These are phyloP conservation scores for Plasmodium yoelii DNA, from an alignment of 169 alveolate species.

Conservation along the genomic window DNA sequence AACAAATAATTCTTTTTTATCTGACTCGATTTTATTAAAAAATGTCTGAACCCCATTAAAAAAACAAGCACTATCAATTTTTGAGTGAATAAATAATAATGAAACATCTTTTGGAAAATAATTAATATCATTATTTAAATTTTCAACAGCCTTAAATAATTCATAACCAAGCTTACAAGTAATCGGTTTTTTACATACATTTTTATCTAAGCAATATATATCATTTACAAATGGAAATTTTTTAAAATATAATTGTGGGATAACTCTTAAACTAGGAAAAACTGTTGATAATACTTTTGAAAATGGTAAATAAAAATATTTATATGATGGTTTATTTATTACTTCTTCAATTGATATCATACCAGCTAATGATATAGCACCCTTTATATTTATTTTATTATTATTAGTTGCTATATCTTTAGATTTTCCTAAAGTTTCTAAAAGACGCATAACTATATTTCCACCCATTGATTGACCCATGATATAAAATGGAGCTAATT, in stretches of 20 bases:
- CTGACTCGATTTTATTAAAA: slow-evolving; percentile 25
- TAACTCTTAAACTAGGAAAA: slow-evolving; percentile 64
- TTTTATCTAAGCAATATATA: slow-evolving; percentile 68
- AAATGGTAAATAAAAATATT: slow-evolving; percentile 54
- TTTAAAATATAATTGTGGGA: slow-evolving; percentile 31
- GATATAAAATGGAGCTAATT: slow-evolving; percentile 75
- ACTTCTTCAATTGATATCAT: slow-evolving; percentile 79
- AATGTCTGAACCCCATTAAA: slow-evolving; percentile 22
- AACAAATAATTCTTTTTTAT: slow-evolving; percentile 16
- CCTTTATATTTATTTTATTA: slow-evolving; percentile 74
- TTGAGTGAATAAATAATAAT: slow-evolving; percentile 77
- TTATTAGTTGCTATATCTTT: slow-evolving; percentile 15
- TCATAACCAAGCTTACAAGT: slow-evolving; percentile 75
- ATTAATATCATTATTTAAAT: slow-evolving; percentile 56
- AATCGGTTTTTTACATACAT: slow-evolving; percentile 14
- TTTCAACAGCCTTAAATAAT: slow-evolving; percentile 78
- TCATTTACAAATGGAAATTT: slow-evolving; percentile 3
- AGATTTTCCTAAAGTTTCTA: slow-evolving; percentile 69
- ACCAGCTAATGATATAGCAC: slow-evolving; percentile 80
- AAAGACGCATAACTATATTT: slow-evolving; percentile 76
- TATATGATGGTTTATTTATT: slow-evolving; percentile 17
- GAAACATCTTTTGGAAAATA: slow-evolving; percentile 77
- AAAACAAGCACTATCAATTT: slow-evolving; percentile 73
- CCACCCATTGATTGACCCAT: slow-evolving; percentile 86
- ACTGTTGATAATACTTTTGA: slow-evolving; percentile 28